A percentile compares a stretch with the other conserved stretches of the same genome.
Conservation (phyloP, 129 eudicot species). For the Gnaphalium uliginosum region DNA sequence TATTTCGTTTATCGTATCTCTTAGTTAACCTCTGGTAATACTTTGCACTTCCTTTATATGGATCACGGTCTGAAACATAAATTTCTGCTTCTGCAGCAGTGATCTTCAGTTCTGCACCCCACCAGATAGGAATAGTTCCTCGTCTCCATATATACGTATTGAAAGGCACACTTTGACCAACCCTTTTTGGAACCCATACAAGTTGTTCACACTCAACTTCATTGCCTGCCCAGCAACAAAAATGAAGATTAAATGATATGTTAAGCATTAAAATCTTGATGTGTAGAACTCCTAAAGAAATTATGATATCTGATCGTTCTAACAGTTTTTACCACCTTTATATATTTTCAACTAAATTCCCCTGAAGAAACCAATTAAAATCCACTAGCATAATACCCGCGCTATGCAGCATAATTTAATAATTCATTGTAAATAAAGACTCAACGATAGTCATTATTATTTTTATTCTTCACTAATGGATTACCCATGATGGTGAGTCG, state of each 20-base stretch:
- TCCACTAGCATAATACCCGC: no score
- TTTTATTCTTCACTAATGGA: no score
- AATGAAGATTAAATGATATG: constrained; percentile 10
- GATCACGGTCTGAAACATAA: constrained; percentile 84
- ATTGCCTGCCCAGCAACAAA: constrained; percentile 58
- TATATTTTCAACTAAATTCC: not conserved
- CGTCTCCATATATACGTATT: constrained; percentile 89
- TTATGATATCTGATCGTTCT: not conserved
- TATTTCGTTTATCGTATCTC: constrained; percentile 71
- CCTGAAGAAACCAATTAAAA: no score
- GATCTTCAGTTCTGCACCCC: constrained; percentile 97
- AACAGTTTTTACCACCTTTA: constrained; percentile 16
- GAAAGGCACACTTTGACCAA: constrained; percentile 83
- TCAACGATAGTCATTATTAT: no score
- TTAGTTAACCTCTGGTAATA: constrained; percentile 79
- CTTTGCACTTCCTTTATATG: constrained; percentile 89
- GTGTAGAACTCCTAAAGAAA: constrained; percentile 12
- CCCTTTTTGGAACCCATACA: constrained; percentile 82
- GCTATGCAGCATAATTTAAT: no score
- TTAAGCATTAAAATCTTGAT: constrained; percentile 13
- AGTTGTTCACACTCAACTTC: constrained; percentile 99
- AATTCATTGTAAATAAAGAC: no score
- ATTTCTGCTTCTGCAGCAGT: constrained; percentile 99
- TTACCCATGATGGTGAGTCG: no score
- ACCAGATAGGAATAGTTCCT: constrained; percentile 99